Percentiles rank a stretch among this genome's conserved stretches.
These are phyloP conservation scores for Claviceps sp. DNA, from an alignment of 2,329 filamentous ascomycete species.

Conservation along the genomic window DNA sequence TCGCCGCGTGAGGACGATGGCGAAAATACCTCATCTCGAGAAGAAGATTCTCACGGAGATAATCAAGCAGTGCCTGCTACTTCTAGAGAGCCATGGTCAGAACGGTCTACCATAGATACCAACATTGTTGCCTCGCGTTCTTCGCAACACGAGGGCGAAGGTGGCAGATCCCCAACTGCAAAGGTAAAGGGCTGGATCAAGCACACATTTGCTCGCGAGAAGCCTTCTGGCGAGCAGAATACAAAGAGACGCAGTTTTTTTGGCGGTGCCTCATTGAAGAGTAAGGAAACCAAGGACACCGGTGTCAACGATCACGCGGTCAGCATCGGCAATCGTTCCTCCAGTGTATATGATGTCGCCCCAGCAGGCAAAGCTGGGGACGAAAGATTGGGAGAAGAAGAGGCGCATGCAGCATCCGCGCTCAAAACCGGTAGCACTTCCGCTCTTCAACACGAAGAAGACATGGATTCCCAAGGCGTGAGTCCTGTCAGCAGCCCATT, in stretches of 20 bases:
- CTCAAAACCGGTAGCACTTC: slow-evolving; percentile 8
- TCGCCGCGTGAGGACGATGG: slow-evolving; percentile 5
- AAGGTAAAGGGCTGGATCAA: slow-evolving; percentile 43
- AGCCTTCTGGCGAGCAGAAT: slow-evolving; percentile 24
- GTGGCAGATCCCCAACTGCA: slow-evolving; percentile 19
- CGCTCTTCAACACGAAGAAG: slow-evolving; percentile 10
- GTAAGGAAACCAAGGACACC: slow-evolving; percentile 25
- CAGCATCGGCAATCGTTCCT: slow-evolving; percentile 27
- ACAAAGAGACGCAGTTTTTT: slow-evolving; percentile 30
- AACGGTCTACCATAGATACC: background rate
- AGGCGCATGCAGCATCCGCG: background rate
- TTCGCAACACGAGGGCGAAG: slow-evolving; percentile 7
- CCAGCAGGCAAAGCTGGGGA: slow-evolving; percentile 25
- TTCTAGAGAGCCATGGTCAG: background rate
- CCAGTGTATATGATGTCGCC: slow-evolving; percentile 33
- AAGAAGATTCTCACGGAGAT: slow-evolving; percentile 5
- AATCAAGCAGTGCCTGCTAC: background rate
- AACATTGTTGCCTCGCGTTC: slow-evolving; percentile 5
- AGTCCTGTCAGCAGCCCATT: slow-evolving; percentile 19
- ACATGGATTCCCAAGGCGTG: slow-evolving; percentile 21
- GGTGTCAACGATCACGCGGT: slow-evolving; percentile 33
- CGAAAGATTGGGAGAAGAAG: slow-evolving; percentile 2
- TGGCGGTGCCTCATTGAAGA: slow-evolving; percentile 35
- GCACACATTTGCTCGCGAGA: slow-evolving; percentile 34
- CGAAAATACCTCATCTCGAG: slow-evolving; percentile 3